Evolutionary conservation across 164 flowering plant species (phyloP), one percentile per base, ranked within the genome.

Genomic region (Kalanchoe fedtschenkoi): DNA sequence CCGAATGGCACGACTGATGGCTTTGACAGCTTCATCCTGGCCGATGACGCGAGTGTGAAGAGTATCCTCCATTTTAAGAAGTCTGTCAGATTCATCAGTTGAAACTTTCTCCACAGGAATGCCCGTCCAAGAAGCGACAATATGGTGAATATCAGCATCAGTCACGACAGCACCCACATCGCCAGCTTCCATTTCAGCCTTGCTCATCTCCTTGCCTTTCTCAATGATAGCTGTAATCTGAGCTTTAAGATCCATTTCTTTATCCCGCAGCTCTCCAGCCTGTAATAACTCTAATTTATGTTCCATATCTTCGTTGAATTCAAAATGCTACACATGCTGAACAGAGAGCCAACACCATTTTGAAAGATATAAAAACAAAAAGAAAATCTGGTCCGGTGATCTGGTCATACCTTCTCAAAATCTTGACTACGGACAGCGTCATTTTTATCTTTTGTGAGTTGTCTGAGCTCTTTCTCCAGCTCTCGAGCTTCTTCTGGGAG

Each of bases 401-500:
- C 4, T 13, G 29, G 35, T 6, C 33, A 16, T 73, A 88, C 97
- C 93, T 88, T 91, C 56, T 88, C 91, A 76, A 91, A 91, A 65
- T 91, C 95, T 70, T 91, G 97, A 70, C 83, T 58, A 2, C 96
- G 86, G 15, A 81, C 87, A 57, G 97, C 88, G 66, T 91, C 97
- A 63, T 88, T 78, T 70, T 91, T 91, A 76, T 86, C 93, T 67
- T 88, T 91, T 1, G 84, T 81, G 38, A 90, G 77, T 75, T 87
- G 91, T 69, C 96, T 83, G 58, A 86, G 82, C 70, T 91, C 88
- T 69, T 85, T 91, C 75, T 88, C 97, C 69, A 91, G 89, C 74
- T 86, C 97, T 71, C 78, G 80, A 21, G 95, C 97, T 70, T 88
- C 96, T 75, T 88, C 97, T 10, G 97, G 97, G 33, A 91, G 81